These are phyloP conservation scores for Colletotrichum cereale DNA, from an alignment of 2,329 filamentous ascomycete genomes.

Conservation along the genomic window DNA sequence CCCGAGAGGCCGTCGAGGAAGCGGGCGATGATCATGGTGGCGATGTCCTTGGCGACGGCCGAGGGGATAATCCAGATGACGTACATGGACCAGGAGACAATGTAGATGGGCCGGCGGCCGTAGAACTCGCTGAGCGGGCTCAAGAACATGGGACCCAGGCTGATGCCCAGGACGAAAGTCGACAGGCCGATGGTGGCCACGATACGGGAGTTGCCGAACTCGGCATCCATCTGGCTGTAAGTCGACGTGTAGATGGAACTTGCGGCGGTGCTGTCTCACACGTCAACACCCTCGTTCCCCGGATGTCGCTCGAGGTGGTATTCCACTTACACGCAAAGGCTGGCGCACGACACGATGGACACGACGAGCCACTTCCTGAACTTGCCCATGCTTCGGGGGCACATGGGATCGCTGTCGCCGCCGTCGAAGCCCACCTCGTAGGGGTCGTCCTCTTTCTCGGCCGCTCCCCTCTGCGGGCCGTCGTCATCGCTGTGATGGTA, in stretches of 20 bases:
- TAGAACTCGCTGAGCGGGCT: slow-evolving; percentile 82
- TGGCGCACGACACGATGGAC: slow-evolving; percentile 77
- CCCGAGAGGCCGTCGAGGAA: slow-evolving; percentile 84
- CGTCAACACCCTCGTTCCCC: slow-evolving; percentile 23
- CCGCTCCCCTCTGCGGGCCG: slow-evolving; percentile 23
- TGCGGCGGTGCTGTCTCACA: slow-evolving; percentile 75
- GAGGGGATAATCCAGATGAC: slow-evolving; percentile 85
- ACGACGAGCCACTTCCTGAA: slow-evolving; percentile 85
- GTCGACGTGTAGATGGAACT: slow-evolving; percentile 92
- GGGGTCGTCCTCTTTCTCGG: slow-evolving; percentile 59
- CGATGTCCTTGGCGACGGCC: slow-evolving; percentile 84
- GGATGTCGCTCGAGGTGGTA: slow-evolving; percentile 47
- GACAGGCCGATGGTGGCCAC: slow-evolving; percentile 86
- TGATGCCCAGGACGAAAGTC: slow-evolving; percentile 82
- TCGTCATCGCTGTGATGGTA: slow-evolving; percentile 40
- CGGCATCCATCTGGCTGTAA: slow-evolving; percentile 79
- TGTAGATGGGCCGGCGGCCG: slow-evolving; percentile 84
- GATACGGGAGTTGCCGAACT: slow-evolving; percentile 78
- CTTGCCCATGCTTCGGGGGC: slow-evolving; percentile 76
- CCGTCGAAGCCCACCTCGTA: slow-evolving; percentile 83
- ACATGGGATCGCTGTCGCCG: slow-evolving; percentile 77
- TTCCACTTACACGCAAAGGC: slow-evolving; percentile 84
- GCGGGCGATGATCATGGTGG: slow-evolving; percentile 81
- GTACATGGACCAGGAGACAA: slow-evolving; percentile 80
- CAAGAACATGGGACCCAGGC: slow-evolving; percentile 72